Base-by-base conservation (phyloP, 1,139 yeast genomes). In the Casaregolazyma lundiana region DNA sequence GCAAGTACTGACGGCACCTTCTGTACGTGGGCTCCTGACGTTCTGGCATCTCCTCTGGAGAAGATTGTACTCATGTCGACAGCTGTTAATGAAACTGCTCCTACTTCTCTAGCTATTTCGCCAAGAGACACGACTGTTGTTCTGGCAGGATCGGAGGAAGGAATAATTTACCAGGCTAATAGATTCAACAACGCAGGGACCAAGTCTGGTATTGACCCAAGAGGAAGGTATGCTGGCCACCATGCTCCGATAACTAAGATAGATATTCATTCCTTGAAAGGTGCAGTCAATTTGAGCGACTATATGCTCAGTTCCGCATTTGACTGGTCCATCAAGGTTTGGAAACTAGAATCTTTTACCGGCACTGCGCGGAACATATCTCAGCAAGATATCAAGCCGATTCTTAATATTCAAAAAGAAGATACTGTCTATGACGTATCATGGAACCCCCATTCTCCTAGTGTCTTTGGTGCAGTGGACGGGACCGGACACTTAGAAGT, bases 381-480 rank as follows among this genome's bases (percentile, higher is more conserved):
- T n/a, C n/a, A n/a, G n/a, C n/a, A 41, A 8, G 32, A 15, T 29
- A 35, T 29, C 16, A 26, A 18, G 4, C 60, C 64, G 5, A 37
- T 62, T 30, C 19, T 57, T 39, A 61, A 56, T 38, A 46, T 67
- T 17, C 65, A 69, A 4, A 68, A 75, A 1, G 64, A 67, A 7
- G 72, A 74, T 40, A 64, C 72, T 11, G 71, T 77, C 0, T 63
- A 69, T 41, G 75, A 70, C 40, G 65, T 77, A 1, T 61, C 66
- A 4, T 68, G 74, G 64, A 62, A 74, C 38, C 82, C 81, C 0
- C 55, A 59, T 8, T 52, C 59, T 9, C 65, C 69, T 0, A 63
- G 67, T 7, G 75, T 79, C 43, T 77, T 80, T 55, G 75, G 76
- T 1, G 63, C 75, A 1, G 71, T 75, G 19, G 80, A 79, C 4